Evolutionary conservation across 1,284 basidiomycete genomes (phyloP), one percentile per base, ranked within the genome.

Genomic region (Microbotryomycetes sp.): DNA sequence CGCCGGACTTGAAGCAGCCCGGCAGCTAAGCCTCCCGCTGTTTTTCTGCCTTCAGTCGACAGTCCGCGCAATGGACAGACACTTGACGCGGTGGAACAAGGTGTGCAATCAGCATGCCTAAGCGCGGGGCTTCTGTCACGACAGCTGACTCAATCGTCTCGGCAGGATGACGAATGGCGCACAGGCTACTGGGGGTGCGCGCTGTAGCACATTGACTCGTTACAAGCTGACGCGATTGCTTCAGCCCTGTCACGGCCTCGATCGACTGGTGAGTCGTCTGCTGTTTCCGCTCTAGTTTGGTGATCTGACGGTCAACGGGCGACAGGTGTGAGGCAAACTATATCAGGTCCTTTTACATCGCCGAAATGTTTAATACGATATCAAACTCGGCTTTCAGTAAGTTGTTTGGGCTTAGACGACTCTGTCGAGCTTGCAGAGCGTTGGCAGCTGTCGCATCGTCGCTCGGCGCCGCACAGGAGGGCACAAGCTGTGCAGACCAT

Each of bases 251-350:
- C 18, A 41, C 35, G 11, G 35, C 35, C 11, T 41, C 35, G 11
- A 41, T 41, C 35, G 35, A 41, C 18, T 41, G 35, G 35, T 41
- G 35, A 41, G 11, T 41, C 35, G 35, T n/a, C n/a, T n/a, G n/a
- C n/a, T n/a, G n/a, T n/a, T n/a, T n/a, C 35, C 9, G 35, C 35
- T 18, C 18, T 9, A 41, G 11, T 18, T 41, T 18, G 35, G 35
- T 18, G 11, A 41, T 9, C 35, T 41, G 35, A 41, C 35, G 18
- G 11, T 18, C 11, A 41, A 41, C 35, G 9, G 35, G 9, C 35
- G 18, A 41, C 35, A 41, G 57, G 57, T 59, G 57, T 27, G 57
- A 59, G 47, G 28, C 57, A 23, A 59, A 59, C 46, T 59, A 54
- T n/a, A 6, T 24, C 3, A n/a, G 31, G 16, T 18, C 28, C 2